phyloP scores from a whole-genome alignment of 169 alveolate genomes.

The Plasmodium gaboni region DNA sequence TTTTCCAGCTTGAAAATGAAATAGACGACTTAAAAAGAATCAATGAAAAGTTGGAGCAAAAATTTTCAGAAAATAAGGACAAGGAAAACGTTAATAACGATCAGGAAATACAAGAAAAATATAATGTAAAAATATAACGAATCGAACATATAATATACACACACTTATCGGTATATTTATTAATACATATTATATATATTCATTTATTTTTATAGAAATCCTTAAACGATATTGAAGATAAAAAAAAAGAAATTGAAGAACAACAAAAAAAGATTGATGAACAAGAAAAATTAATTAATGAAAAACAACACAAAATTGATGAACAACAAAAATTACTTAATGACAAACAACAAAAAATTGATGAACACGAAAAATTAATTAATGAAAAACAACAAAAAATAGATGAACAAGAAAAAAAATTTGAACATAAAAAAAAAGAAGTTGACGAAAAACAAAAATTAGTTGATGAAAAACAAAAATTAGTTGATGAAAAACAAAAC shows the following conservation, averaged over 20 bases:
- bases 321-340: constrained; percentile 18
- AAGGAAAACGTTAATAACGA: constrained; percentile 16
- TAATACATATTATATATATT: constrained; percentile 1
- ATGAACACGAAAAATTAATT: constrained; percentile 9
- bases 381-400: constrained; percentile 19
- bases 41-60: constrained; percentile 42
- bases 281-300: constrained; percentile 11
- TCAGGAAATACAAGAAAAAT: constrained; percentile 24
- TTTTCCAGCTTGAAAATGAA: constrained; percentile 52
- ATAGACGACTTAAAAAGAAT: constrained; percentile 53
- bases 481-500: constrained; percentile 21
- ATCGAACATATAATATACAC: neutral
- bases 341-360: constrained; percentile 14
- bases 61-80: constrained; percentile 25
- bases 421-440: constrained; percentile 22
- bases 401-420: constrained; percentile 16
- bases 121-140: constrained; percentile 16
- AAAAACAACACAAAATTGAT: constrained; percentile 13
- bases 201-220: constrained; percentile 36
- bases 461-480: constrained; percentile 10
- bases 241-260: constrained; percentile 13
- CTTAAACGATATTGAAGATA: constrained; percentile 36
- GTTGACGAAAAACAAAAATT: constrained; percentile 18
- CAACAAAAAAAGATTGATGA: neutral
- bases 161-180: neutral